Evolutionary conservation across 108 stramenopile genomes (phyloP).

Genomic region (Mediolabrus comicus): DNA sequence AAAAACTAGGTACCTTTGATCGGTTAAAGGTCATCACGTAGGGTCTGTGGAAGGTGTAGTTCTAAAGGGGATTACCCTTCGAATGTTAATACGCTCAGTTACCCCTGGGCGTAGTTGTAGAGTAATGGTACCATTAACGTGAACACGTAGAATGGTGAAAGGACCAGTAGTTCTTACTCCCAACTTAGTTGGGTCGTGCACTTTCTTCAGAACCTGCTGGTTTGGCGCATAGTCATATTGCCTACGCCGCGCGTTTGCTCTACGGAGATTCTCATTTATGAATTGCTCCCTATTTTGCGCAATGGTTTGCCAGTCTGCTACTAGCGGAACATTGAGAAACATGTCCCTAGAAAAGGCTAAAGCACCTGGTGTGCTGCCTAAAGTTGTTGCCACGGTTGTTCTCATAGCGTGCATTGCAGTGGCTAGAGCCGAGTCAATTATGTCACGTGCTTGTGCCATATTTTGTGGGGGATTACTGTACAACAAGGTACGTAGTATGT

Average conservation of each 20-base stretch:
- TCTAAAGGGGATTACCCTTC: too few species aligned
- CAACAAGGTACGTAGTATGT: constrained; percentile 20
- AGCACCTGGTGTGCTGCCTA: constrained; percentile 28
- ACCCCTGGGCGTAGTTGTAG: constrained; percentile 12
- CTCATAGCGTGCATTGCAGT: constrained; percentile 32
- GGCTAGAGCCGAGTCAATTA: constrained; percentile 30
- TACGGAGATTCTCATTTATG: not conserved
- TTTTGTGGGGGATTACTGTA: constrained; percentile 15
- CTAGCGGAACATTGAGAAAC: constrained; percentile 28
- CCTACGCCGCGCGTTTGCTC: not conserved
- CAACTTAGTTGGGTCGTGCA: constrained; percentile 22
- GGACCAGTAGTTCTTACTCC: constrained; percentile 29
- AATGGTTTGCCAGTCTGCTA: not conserved
- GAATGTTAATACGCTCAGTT: too few species aligned
- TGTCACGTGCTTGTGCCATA: not conserved
- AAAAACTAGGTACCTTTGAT: too few species aligned
- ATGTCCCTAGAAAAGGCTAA: constrained; percentile 34
- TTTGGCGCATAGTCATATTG: not conserved
- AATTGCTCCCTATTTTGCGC: not conserved
- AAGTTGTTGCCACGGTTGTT: not conserved
- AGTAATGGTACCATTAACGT: constrained; percentile 43
- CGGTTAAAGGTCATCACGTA: too few species aligned
- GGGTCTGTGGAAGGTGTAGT: too few species aligned
- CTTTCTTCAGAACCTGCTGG: constrained; percentile 21
- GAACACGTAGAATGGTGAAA: constrained; percentile 29